Evolutionary conservation across 305 asterid genomes (phyloP).

Genomic region (Nicotiana rustica): DNA sequence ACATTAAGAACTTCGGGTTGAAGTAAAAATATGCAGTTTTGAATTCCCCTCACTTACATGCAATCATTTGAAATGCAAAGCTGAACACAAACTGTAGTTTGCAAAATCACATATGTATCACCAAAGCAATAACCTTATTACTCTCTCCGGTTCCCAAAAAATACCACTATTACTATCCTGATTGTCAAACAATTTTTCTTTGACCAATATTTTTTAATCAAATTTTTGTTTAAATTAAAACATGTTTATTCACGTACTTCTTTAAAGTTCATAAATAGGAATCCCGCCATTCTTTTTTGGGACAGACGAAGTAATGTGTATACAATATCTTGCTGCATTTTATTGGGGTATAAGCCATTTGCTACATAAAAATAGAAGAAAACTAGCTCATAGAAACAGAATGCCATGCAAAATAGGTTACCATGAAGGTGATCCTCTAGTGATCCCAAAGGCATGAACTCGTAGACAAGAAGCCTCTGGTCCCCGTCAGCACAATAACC

Average conservation of each 20-base stretch:
- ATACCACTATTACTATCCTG: neutral
- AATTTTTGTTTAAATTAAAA: neutral
- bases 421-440: constrained; percentile 97
- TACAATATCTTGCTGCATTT: constrained; percentile 4
- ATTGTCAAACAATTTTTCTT: neutral
- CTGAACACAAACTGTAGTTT: neutral
- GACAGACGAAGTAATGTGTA: neutral
- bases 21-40: neutral
- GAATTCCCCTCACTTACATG: neutral
- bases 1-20: neutral
- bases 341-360: neutral
- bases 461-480: constrained; percentile 96
- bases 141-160: constrained; percentile 12
- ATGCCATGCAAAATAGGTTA: constrained; percentile 45
- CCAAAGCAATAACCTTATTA: neutral
- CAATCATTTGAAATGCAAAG: neutral
- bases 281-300: neutral
- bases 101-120: neutral
- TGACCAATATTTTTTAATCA: neutral
- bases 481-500: constrained; percentile 99
- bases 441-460: constrained; percentile 95
- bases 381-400: constrained; percentile 22
- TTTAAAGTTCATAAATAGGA: neutral
- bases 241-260: neutral
- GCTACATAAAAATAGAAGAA: constrained; percentile 27